Evolutionary conservation across 2,329 filamentous ascomycete genomes (phyloP).

Genomic region (Cladosporium sp.): DNA sequence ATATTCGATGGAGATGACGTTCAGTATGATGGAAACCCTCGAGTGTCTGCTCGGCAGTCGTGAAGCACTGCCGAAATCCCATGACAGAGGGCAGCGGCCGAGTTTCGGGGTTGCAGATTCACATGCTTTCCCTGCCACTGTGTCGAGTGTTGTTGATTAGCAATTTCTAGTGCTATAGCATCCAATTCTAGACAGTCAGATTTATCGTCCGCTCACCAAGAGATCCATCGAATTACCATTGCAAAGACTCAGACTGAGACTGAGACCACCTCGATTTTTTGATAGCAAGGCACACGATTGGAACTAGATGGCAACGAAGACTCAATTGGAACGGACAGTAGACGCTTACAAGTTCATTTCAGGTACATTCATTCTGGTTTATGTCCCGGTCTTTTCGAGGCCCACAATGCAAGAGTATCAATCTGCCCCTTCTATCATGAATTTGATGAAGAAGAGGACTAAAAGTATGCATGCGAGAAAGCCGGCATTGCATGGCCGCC

Average conservation of each 20-base stretch:
- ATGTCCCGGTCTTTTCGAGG: not conserved
- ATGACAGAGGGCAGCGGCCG: not conserved
- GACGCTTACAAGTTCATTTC: not conserved
- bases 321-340: not conserved
- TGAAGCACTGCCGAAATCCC: not conserved
- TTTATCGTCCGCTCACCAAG: not conserved
- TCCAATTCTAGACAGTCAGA: not conserved
- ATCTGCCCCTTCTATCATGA: not conserved
- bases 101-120: not conserved
- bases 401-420: not conserved
- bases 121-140: not conserved
- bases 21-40: not conserved
- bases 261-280: not conserved
- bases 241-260: not conserved
- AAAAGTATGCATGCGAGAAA: not conserved
- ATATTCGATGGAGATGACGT: slow-evolving; percentile 9
- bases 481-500: not conserved
- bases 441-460: not conserved
- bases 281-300: not conserved
- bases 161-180: not conserved
- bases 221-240: not conserved
- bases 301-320: no score
- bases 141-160: not conserved
- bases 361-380: not conserved
- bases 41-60: not conserved